Base-by-base conservation (phyloP, 495 filamentous ascomycete genomes). In the Lasiosphaeriaceae sp. region DNA sequence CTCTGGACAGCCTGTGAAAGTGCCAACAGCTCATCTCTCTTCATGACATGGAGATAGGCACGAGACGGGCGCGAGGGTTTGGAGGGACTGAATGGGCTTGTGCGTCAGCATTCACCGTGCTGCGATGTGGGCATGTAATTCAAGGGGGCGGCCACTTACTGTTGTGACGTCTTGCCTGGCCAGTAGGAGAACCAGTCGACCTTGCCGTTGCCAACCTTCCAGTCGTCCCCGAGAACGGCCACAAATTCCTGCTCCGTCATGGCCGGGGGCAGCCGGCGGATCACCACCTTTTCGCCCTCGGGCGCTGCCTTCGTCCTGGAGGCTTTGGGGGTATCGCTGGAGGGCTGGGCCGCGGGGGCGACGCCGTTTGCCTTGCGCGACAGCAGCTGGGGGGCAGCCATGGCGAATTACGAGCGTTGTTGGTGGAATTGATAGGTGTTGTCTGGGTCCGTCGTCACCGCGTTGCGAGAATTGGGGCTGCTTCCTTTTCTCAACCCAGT, bases 241-340 rank as follows among this genome's bases (percentile, higher is more conserved):
- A 86, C 79, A 50, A 96, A 92, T 61, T 98, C 94, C 0, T 76
- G 71, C 61, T 90, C 85, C 2, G 88, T 96, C 59, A 97, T 75
- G 1, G 88, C 88, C 7, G 94, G 95, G 3, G 94, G 90, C 11
- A 98, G 80, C 52, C 92, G 81, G 56, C 94, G 83, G 17, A 96
- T 73, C n/a, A 94, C 74, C 9, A 96, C 78, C 75, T 96, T 98
- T 60, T 95, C 80, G 43, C 88, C 86, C 29, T 83, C 80, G 23
- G 76, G 70, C 11, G 83, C 68, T 5, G 81, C 72, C 62, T 86
- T 92, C n/a, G 74, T 71, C 54, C 78, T 71, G 44, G 68, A 39
- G 2, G 75, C 59, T 45, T 76, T 79, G 45, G 80, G 57, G 49
- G 80, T 71, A 59, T 87, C 88, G 62, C 61, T 70, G 74, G 77